These are phyloP conservation scores for Aeschynomene evenia DNA, from an alignment of 306 rosid species.

Conservation along the genomic window DNA sequence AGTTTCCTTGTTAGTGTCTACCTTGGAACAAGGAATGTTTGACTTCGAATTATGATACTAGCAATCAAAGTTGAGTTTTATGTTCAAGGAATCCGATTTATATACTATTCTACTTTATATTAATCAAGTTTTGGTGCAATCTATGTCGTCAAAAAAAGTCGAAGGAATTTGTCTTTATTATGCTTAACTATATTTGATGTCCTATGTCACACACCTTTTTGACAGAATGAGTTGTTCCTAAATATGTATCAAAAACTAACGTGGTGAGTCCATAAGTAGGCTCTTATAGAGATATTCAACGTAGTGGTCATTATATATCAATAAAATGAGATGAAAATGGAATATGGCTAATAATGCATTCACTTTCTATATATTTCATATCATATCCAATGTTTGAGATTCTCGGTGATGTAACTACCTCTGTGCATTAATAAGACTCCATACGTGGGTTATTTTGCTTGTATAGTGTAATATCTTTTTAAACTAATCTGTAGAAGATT, in stretches of 20 bases:
- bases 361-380: not conserved
- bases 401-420: not conserved
- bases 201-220: not conserved
- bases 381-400: not conserved
- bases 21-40: slow-evolving; percentile 13
- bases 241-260: not conserved
- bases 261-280: not conserved
- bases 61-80: not conserved
- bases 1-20: not conserved
- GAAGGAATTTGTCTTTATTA: not conserved
- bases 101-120: too few species aligned
- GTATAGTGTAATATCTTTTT: not conserved
- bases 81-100: not conserved
- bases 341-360: slow-evolving; percentile 9
- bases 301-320: slow-evolving; percentile 11
- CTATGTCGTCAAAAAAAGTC: not conserved
- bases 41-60: not conserved
- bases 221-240: not conserved
- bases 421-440: not conserved
- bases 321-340: slow-evolving; percentile 24
- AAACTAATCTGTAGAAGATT: not conserved
- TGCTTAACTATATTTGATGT: not conserved
- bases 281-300: not conserved
- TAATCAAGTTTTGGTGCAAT: not conserved
- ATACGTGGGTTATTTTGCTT: not conserved